Evolutionary conservation across 352 stramenopile genomes (phyloP), one percentile per base, ranked within the genome.

Genomic region (Phytophthora idaei): DNA sequence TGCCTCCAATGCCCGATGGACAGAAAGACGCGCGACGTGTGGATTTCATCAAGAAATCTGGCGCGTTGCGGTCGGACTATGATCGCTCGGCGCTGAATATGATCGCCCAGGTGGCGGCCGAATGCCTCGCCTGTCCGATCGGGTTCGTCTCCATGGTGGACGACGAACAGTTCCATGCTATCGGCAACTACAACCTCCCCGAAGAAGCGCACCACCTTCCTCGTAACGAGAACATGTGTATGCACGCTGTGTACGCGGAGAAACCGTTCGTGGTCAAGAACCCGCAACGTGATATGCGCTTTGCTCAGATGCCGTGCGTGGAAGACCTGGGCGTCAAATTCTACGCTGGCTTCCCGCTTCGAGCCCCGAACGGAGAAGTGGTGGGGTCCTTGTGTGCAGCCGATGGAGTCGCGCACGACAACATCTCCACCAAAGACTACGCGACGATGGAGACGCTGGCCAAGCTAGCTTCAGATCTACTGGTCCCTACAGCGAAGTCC

Each of bases 391-490:
- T 90, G 15, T 86, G 79, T 39, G 55, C 77, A 9, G 71, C 66
- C 5, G 81, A 90, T 46, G 57, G 62, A 2, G 51, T 64, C 11
- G 67, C 79, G 5, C 79, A 87, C 58, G 70, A 78, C 51, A 78
- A 81, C 61, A 85, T 90, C 59, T 77, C 77, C 1, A 83, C 79
- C 37, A 86, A 86, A 60, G 77, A 90, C 54, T 90, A 89, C 54
- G 80, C 79, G n/a, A 89, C 79, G 6, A 89, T 89, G 81, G 65
- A 89, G 56, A 75, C 70, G 60, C 73, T 90, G 15, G 66, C 68
- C 34, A 80, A 87, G 49, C 68, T 90, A 27, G 79, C 79, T 2
- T 74, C 76, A 0, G 76, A 89, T 2, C 64, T 90, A 7, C 27
- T 74, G 56, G 58, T 48, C 3, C 63, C 57, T 32, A 72, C 65